Base-by-base conservation (phyloP, 192 early-diverging fungal genomes). In the Gonapodya sp. region DNA sequence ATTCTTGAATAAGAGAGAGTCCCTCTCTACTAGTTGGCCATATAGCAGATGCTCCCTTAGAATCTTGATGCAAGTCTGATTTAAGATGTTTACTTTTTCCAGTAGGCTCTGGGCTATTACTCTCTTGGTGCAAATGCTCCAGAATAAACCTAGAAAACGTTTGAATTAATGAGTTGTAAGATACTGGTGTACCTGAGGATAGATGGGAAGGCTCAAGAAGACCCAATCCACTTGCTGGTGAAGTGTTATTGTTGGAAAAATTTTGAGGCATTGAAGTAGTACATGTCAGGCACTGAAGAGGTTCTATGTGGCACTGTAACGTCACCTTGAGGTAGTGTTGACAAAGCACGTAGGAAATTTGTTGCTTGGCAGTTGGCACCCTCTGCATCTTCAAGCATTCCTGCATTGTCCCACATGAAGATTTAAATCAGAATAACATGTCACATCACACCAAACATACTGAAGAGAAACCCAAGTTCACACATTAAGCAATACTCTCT, bases 301-400 rank as follows among this genome's bases (percentile, higher is more conserved):
- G n/a, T n/a, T n/a, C n/a, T n/a, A n/a, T n/a, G n/a, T n/a, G n/a
- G n/a, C n/a, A n/a, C n/a, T n/a, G n/a, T n/a, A n/a, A n/a, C n/a
- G n/a, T n/a, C n/a, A 93, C 93, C 94, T 88, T 96, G 94, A 0
- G 93, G 92, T 31, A 96, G 92, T 16, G 91, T 93, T 72, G 89
- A 89, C 82, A 99, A 92, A 0, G 92, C 95, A 0, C 92, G 86
- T 80, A 99, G 87, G 81, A 99, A 96, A 82, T 96, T 97, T 14
- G 93, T 87, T 1, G 97, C 97, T 78, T 98, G 96, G 85, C 97
- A 99, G 83, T 97, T 97, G 46, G 92, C 89, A 24, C 97, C 96
- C n/a, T 91, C 88, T 0, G 95, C 91, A 35, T 94, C 92, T 73
- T 95, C 94, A 31, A 99, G 84, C 95, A 96, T 96, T 0, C 75